Evolutionary conservation across 2,329 filamentous ascomycete genomes (phyloP), one percentile per base, ranked within the genome.

Genomic region (Colletotrichum tropicicola): DNA sequence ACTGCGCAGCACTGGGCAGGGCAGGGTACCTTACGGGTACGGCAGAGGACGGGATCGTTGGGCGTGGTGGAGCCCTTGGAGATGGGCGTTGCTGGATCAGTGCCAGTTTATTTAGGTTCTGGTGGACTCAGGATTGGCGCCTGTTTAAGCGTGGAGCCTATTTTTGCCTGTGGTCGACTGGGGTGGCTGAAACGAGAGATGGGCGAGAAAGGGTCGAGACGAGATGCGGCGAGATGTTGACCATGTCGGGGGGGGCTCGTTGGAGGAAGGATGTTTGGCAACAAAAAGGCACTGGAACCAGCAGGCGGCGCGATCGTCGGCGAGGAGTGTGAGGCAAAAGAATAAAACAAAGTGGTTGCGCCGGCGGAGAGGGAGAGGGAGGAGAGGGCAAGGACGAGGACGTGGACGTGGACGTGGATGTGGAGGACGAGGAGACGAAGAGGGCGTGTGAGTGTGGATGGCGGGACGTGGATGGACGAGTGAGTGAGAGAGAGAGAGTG

Each of bases 51-150:
- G 49, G 61, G 63, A 53, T 66, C 63, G 59, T 66, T 66, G 63
- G 63, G 63, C 59, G 51, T 32, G 39, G 63, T 62, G 58, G 63
- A 61, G 63, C 44, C 63, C 56, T 57, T 65, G 30, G 59, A 66
- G 63, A 65, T 61, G 61, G 57, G 49, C 57, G 61, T 65, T 61
- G 61, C 61, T 65, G 32, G 61, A 61, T 61, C 61, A 65, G 61
- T 65, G 49, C 61, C 61, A 64, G 59, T 66, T 52, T 59, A 66
- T 66, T 64, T 63, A 66, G 63, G 63, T 66, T 66, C 63, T 66
- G 52, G 63, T 66, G 59, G 63, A 30, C 63, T 63, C 63, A 63
- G 63, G 63, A 66, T 66, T 66, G 63, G 53, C 63, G 63, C 63
- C 35, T 53, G n/a, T 64, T 64, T 64, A 66, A 66, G 61, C 63